Evolutionary conservation across 495 filamentous ascomycete species (phyloP).

Genomic region (Hamigera avellanea): DNA sequence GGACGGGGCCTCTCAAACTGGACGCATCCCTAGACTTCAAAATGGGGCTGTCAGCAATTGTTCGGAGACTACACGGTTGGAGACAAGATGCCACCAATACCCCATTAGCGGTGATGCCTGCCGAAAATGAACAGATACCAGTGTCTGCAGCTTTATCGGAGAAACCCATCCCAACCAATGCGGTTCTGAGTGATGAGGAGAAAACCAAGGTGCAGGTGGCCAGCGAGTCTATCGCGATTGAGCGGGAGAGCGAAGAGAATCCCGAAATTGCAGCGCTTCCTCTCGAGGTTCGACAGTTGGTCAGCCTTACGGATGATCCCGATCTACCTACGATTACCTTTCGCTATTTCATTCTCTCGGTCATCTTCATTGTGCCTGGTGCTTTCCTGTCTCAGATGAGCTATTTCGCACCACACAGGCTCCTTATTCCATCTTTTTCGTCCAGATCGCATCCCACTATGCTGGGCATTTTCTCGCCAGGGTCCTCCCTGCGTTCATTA

Average conservation of each 20-base stretch:
- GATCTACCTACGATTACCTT: conserved; percentile 42
- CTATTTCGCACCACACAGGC: conserved; percentile 42
- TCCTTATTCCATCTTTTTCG: conserved; percentile 47
- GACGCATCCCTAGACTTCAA: too few relatives aligned
- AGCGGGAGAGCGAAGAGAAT: conserved; percentile 27
- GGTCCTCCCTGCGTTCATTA: conserved; percentile 31
- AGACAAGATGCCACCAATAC: too few relatives aligned
- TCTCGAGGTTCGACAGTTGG: conserved; percentile 37
- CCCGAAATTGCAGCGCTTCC: conserved; percentile 37
- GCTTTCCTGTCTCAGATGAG: conserved; percentile 43
- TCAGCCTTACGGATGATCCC: conserved; percentile 41
- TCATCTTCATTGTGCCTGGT: conserved; percentile 40
- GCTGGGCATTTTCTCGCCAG: conserved; percentile 41
- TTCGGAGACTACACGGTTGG: too few relatives aligned
- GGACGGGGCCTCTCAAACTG: too few relatives aligned
- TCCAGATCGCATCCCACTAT: conserved; percentile 44
- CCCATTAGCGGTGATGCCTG: too few relatives aligned
- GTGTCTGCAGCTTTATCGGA: too few relatives aligned
- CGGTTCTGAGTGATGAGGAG: conserved; percentile 6
- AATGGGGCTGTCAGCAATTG: too few relatives aligned
- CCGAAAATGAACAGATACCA: too few relatives aligned
- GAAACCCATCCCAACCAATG: too few relatives aligned
- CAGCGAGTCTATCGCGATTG: conserved; percentile 14
- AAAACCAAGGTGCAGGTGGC: conserved; percentile 6
- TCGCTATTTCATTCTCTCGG: conserved; percentile 41